These are phyloP conservation scores for Oryza australiensis DNA, from an alignment of 176 grass and related monocot species.

Conservation along the genomic window DNA sequence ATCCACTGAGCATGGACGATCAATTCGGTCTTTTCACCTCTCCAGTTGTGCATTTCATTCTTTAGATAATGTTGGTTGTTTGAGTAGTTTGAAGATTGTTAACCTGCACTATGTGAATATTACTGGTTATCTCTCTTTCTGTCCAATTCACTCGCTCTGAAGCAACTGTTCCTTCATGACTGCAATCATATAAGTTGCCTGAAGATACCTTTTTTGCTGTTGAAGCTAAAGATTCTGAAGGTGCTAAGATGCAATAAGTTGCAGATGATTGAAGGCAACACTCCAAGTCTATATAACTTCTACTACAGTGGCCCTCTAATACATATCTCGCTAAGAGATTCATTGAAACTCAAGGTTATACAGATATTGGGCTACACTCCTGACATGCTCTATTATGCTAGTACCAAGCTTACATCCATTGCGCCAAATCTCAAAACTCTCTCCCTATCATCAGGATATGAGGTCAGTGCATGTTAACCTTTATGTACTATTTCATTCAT, in stretches of 20 bases:
- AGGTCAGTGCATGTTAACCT: neutral
- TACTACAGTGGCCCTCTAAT: neutral
- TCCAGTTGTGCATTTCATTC: neutral
- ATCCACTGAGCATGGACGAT: neutral
- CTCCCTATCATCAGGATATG: slow-evolving; percentile 4
- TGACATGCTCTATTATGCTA: slow-evolving; percentile 23
- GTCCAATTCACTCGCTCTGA: slow-evolving; percentile 9
- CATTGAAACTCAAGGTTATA: slow-evolving; percentile 10
- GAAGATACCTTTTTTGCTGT: slow-evolving; percentile 6
- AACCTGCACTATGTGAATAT: slow-evolving; percentile 10
- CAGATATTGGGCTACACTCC: neutral
- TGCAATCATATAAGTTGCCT: neutral
- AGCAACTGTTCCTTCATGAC: neutral
- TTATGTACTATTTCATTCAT: neutral
- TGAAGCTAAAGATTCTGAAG: slow-evolving; percentile 3
- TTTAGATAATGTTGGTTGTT: neutral
- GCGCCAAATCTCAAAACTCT: slow-evolving; percentile 31
- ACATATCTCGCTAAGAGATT: neutral
- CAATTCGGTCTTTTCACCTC: slow-evolving; percentile 24
- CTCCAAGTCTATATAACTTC: slow-evolving; percentile 15
- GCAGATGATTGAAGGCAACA: slow-evolving; percentile 5
- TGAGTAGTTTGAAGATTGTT: slow-evolving; percentile 19
- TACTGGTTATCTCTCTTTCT: slow-evolving; percentile 15
- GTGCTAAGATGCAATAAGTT: slow-evolving; percentile 3
- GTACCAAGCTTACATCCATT: slow-evolving; percentile 3